Evolutionary conservation across 2,329 filamentous ascomycete species (phyloP), one percentile per base, ranked within the genome.

Genomic region (Sporothrix pallida): DNA sequence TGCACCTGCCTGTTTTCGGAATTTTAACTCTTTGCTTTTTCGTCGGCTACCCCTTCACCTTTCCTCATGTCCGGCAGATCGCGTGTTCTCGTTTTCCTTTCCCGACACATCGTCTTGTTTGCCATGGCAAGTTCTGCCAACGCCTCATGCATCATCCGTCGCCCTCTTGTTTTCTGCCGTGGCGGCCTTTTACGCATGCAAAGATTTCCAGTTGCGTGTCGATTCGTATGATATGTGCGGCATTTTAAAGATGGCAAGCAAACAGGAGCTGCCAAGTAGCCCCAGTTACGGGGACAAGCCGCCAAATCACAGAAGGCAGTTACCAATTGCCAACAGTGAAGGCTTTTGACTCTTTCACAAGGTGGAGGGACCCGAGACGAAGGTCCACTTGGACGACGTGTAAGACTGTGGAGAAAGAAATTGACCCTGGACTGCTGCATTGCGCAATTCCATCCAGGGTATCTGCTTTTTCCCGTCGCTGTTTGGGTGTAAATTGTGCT

Each of bases 201-300:
- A 37, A 12, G 65, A 31, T 44, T 26, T 20, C 13, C 15, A 10
- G 48, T 68, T 68, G 37, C 50, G 48, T 70, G 52, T 52, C 69
- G 54, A 63, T 70, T 70, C 63, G 71, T 69, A 69, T 62, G 71
- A 69, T 68, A 13, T 70, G 62, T 74, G 75, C 70, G 75, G 75
- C 60, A 75, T 75, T 76, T 74, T 72, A 71, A 17, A 50, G 26
- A 44, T 1, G 17, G 12, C 63, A 68, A 67, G 58, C 65, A 72
- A 52, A 60, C 68, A 74, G 73, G 70, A 37, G 65, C 72, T 74
- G 73, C 69, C 75, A 75, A 74, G 75, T 73, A 71, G 75, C 73
- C 62, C 67, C 54, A 50, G 26, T n/a, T 72, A 60, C 9, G 69
- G 44, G 67, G 69, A 42, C 37, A 44, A 42, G 42, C 58, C 46